Percentiles rank a stretch among this genome's conserved stretches.
Evolutionary conservation across 2,329 filamentous ascomycete species (phyloP).

Genomic region (Fusarium anguioides): DNA sequence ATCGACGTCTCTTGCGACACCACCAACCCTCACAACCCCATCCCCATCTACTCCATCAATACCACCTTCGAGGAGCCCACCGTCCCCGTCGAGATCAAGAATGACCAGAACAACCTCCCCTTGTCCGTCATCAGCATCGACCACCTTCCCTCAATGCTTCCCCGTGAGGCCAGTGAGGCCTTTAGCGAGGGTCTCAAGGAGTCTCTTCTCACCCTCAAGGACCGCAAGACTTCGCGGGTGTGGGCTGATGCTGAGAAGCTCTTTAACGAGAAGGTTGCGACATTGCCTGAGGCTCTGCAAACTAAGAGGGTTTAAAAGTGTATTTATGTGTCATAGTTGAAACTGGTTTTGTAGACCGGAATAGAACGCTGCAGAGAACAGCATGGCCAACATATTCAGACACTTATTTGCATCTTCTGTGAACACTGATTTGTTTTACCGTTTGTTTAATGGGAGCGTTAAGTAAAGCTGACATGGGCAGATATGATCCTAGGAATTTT

Average conservation of each 20-base stretch:
- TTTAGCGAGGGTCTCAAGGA: slow-evolving; percentile 85
- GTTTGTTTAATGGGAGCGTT: not conserved
- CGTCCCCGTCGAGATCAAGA: slow-evolving; percentile 73
- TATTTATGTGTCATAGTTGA: slow-evolving; percentile 3
- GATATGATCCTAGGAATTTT: not conserved
- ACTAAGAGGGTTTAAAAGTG: slow-evolving; percentile 40
- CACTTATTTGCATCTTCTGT: not conserved
- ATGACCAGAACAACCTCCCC: slow-evolving; percentile 61
- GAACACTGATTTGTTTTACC: not conserved
- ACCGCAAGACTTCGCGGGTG: slow-evolving; percentile 77
- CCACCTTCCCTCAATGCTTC: slow-evolving; percentile 84
- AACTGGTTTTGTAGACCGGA: slow-evolving; percentile 25
- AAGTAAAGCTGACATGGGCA: not conserved
- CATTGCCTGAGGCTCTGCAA: slow-evolving; percentile 40
- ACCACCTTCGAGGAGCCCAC: slow-evolving; percentile 93
- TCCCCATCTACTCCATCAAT: slow-evolving; percentile 85
- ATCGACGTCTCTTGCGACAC: slow-evolving; percentile 84
- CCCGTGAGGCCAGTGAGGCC: slow-evolving; percentile 86
- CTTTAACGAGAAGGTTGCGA: slow-evolving; percentile 80
- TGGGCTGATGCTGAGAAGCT: slow-evolving; percentile 88
- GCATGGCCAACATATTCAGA: not conserved
- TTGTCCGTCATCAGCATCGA: slow-evolving; percentile 89
- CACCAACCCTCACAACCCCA: slow-evolving; percentile 75
- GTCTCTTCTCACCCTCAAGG: slow-evolving; percentile 79
- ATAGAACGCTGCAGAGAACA: slow-evolving; percentile 23